phyloP scores from a whole-genome alignment of 1,139 yeast species.

The Candida sojae region DNA sequence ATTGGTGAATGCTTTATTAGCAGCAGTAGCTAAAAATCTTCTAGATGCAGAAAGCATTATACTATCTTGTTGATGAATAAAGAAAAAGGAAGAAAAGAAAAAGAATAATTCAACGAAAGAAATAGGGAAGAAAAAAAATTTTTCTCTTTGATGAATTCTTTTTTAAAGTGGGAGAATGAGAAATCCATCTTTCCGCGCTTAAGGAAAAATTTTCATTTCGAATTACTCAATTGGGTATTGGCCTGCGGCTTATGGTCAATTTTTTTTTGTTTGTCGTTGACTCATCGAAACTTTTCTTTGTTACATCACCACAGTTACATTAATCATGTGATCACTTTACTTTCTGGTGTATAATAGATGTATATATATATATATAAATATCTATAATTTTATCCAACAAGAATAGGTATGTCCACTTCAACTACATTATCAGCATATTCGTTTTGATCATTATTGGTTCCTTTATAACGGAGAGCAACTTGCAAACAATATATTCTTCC shows the following conservation, averaged over 20 bases:
- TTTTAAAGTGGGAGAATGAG: constrained; percentile 14
- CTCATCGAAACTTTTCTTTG: constrained; percentile 12
- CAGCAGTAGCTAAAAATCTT: constrained; percentile 29
- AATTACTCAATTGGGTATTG: constrained; percentile 34
- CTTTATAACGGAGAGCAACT: constrained; percentile 40
- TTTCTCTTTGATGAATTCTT: constrained; percentile 2
- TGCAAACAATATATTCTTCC: constrained; percentile 47
- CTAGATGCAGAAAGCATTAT: constrained; percentile 6
- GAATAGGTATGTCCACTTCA: constrained; percentile 42
- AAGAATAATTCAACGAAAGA: neutral
- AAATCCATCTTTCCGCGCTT: constrained; percentile 41
- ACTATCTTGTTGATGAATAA: neutral
- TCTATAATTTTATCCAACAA: constrained; percentile 33
- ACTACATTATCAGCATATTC: constrained; percentile 38
- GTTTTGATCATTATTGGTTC: constrained; percentile 35
- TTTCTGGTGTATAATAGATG: neutral
- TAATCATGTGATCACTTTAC: neutral
- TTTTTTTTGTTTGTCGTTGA: constrained; percentile 7
- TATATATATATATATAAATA: neutral
- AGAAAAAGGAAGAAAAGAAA: neutral
- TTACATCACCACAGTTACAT: constrained; percentile 3
- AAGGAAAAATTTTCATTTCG: constrained; percentile 21
- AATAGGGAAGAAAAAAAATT: constrained; percentile 5
- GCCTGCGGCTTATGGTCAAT: neutral
- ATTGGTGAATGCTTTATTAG: constrained; percentile 27